Percentiles rank a stretch among this genome's conserved stretches.
phyloP scores from a whole-genome alignment of 305 asterid species.

The Rubia balearica region DNA sequence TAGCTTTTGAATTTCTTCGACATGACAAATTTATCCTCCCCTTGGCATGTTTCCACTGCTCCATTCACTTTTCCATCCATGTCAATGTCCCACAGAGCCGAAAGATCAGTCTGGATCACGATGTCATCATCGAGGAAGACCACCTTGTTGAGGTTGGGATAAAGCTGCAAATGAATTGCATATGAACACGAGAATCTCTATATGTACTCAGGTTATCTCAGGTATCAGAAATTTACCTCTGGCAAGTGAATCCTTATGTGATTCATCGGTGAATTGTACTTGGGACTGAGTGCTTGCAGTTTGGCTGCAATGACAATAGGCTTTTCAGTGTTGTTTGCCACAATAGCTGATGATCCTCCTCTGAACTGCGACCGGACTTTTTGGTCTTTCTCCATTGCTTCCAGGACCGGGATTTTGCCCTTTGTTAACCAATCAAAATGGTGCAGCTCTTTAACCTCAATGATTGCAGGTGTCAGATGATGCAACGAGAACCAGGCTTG shows the following conservation, averaged over 20 bases:
- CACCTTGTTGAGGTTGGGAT: conserved; percentile 70
- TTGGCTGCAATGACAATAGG: conserved; percentile 89
- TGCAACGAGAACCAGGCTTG: conserved; percentile 97
- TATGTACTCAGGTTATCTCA: conserved; percentile 7
- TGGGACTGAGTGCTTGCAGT: conserved; percentile 92
- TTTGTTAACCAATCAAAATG: conserved; percentile 93
- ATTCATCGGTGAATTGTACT: conserved; percentile 84
- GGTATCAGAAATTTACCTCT: conserved; percentile 42
- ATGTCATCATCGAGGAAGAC: conserved; percentile 91
- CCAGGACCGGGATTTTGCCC: conserved; percentile 88
- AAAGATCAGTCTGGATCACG: conserved; percentile 86
- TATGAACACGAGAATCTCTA: conserved; percentile 1
- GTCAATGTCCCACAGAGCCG: conserved; percentile 86
- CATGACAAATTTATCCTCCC: conserved; percentile 82
- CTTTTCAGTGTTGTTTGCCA: conserved; percentile 69
- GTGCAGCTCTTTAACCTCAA: conserved; percentile 83
- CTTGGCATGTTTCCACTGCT: conserved; percentile 87
- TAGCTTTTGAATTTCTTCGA: conserved; percentile 85
- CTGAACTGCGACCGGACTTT: conserved; percentile 65
- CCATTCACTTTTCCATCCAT: conserved; percentile 91
- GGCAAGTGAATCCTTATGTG: conserved; percentile 92
- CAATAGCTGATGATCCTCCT: conserved; percentile 91
- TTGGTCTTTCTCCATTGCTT: conserved; percentile 97
- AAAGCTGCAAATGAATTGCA: conserved; percentile 47
- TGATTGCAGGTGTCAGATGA: conserved; percentile 60